Base-by-base conservation (phyloP, 1,284 basidiomycete species). In the Papiliotrema flavescens region DNA sequence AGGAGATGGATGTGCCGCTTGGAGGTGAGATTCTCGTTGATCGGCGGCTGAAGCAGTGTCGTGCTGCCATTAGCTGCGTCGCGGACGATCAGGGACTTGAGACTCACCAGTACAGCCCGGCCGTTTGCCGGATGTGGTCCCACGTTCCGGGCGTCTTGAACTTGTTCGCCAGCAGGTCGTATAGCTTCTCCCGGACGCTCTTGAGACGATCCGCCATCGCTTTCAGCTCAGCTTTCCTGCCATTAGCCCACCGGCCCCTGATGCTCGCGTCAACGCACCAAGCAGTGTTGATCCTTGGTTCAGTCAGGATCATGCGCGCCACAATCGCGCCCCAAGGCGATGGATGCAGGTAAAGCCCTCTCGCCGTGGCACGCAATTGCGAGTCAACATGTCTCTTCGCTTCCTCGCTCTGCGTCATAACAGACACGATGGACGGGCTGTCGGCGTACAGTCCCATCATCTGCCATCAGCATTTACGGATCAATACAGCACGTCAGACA, bases 201-300 rank as follows among this genome's bases (percentile, higher is more conserved):
- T 93, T 92, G 70, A 98, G 92, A 43, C 95, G 84, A 43, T 85
- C 82, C 0, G 93, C 85, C 94, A 98, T 98, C 60, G 88, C 90
- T 75, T 81, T 79, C 73, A 98, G 90, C 74, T 98, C 94, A 53
- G 78, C 77, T 72, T 91, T 86, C 95, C 94, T 97, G 37, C 14
- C 35, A 28, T 40, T 2, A 22, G 6, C 51, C 13, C 26, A n/a
- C n/a, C 44, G 47, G 37, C n/a, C n/a, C 28, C 23, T 45, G 26
- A 20, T 35, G 6, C 15, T 2, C 47, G 24, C 32, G n/a, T 15
- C 20, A 22, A 78, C 82, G 71, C 60, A 90, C 94, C 76, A 98
- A 74, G 52, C 92, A 83, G 67, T 65, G 46, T 67, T 64, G 17
- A 75, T 60, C 44, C 66, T 69, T 19, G 60, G 37, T 49, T 74